phyloP scores from a whole-genome alignment of 2,329 filamentous ascomycete species.

The Rhynchosporium agropyri region DNA sequence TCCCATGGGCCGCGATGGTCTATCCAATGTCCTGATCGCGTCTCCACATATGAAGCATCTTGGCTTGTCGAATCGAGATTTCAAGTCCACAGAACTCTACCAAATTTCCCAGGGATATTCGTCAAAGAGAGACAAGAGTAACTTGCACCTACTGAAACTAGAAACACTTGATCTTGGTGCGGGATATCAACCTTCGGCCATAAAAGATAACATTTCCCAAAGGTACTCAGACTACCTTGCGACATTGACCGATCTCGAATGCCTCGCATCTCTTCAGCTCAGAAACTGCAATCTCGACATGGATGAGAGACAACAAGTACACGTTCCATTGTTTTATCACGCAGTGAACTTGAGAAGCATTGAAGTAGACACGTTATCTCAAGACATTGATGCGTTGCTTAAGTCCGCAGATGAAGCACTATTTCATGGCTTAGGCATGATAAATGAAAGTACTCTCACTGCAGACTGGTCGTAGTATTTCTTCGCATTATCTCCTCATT shows the following conservation, averaged over 20 bases:
- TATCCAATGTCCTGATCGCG: not conserved
- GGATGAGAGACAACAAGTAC: not conserved
- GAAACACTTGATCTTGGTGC: conserved; percentile 2
- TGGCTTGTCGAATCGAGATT: not conserved
- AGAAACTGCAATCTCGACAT: not conserved
- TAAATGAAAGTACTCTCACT: no score
- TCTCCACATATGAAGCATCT: conserved; percentile 4
- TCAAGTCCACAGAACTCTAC: not conserved
- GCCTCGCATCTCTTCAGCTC: not conserved
- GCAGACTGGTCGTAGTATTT: no score
- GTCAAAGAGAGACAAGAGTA: not conserved
- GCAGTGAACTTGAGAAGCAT: not conserved
- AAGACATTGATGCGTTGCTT: not conserved
- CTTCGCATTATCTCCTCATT: no score
- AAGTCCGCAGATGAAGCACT: no score
- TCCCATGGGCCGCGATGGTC: not conserved
- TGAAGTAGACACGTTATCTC: not conserved
- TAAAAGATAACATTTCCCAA: not conserved
- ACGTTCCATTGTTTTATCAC: not conserved
- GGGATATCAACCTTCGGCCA: not conserved
- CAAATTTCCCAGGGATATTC: not conserved
- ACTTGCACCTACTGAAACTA: not conserved
- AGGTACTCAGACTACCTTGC: not conserved
- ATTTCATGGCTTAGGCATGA: no score
- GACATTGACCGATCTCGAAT: conserved; percentile 3